These are phyloP conservation scores for Backusella morwellensis DNA, from an alignment of 192 early-diverging fungal genomes.

Conservation along the genomic window DNA sequence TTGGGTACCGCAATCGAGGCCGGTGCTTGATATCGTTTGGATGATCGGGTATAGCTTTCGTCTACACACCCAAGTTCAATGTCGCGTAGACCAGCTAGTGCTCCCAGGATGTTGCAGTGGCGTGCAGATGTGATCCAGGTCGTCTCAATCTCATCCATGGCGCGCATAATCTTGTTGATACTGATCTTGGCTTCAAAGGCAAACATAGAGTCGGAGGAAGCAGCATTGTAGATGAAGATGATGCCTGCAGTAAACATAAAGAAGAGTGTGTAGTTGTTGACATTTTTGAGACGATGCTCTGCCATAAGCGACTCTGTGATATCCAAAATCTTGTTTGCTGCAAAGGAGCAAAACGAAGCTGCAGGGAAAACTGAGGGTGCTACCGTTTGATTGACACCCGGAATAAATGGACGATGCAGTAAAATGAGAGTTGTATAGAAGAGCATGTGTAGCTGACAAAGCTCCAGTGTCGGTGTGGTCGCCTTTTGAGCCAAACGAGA, in stretches of 20 bases:
- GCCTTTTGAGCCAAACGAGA: constrained; percentile 20
- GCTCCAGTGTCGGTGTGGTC: constrained; percentile 15
- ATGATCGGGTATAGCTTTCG: constrained; percentile 13
- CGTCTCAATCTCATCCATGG: constrained; percentile 27
- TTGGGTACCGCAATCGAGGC: constrained; percentile 31
- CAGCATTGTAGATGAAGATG: constrained; percentile 36
- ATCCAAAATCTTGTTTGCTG: constrained; percentile 39
- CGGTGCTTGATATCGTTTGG: background rate
- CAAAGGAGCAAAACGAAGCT: constrained; percentile 29
- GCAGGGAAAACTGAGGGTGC: constrained; percentile 24
- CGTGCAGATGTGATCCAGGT: constrained; percentile 36
- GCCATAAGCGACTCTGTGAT: constrained; percentile 31
- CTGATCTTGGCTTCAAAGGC: constrained; percentile 34
- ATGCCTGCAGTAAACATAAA: constrained; percentile 36
- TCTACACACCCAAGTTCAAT: constrained; percentile 31
- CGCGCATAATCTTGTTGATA: constrained; percentile 31
- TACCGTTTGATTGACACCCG: constrained; percentile 7
- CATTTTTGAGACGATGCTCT: constrained; percentile 16
- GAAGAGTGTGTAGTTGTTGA: constrained; percentile 33
- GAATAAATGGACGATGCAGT: constrained; percentile 54
- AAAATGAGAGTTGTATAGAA: constrained; percentile 54
- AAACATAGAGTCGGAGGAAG: constrained; percentile 24
- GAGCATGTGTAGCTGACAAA: constrained; percentile 44
- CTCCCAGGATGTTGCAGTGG: constrained; percentile 29
- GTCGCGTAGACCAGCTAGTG: constrained; percentile 28